Evolutionary conservation across 1,284 basidiomycete species (phyloP).

Genomic region (Irpex rosettiformis): DNA sequence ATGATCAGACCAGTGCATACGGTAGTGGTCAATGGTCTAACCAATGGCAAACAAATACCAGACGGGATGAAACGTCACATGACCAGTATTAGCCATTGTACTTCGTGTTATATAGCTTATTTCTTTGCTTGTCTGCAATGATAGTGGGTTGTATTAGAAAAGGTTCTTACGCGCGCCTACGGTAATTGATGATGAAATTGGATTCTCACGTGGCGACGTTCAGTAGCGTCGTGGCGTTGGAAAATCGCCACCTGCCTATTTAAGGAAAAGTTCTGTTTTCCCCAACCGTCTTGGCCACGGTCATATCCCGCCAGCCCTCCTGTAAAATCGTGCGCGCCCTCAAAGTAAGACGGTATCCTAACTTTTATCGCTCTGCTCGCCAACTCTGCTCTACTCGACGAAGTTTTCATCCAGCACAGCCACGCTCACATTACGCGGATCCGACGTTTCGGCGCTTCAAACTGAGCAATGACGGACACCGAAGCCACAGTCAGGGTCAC

Average conservation of each 20-base stretch:
- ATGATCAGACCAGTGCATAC: conserved; percentile 3
- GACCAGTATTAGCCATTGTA: background rate
- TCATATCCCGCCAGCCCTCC: background rate
- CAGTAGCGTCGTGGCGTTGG: conserved; percentile 4
- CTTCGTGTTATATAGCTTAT: background rate
- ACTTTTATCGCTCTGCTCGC: background rate
- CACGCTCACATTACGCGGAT: background rate
- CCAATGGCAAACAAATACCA: background rate
- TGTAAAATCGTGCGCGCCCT: background rate
- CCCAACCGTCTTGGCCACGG: background rate
- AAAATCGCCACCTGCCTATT: background rate
- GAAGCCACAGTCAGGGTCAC: background rate
- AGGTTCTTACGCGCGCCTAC: background rate
- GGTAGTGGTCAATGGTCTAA: background rate
- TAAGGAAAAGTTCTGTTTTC: background rate
- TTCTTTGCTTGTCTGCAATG: background rate
- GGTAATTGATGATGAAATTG: background rate
- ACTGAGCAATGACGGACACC: conserved; percentile 2
- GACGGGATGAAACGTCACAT: background rate
- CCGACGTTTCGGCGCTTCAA: background rate
- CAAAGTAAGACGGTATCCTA: background rate
- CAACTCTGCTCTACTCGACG: background rate
- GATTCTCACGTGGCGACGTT: conserved; percentile 4
- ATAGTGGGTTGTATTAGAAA: background rate
- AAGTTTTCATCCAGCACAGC: background rate